Conservation (phyloP, 148 eudicot species). For the Rhododendron williamsianum region DNA sequence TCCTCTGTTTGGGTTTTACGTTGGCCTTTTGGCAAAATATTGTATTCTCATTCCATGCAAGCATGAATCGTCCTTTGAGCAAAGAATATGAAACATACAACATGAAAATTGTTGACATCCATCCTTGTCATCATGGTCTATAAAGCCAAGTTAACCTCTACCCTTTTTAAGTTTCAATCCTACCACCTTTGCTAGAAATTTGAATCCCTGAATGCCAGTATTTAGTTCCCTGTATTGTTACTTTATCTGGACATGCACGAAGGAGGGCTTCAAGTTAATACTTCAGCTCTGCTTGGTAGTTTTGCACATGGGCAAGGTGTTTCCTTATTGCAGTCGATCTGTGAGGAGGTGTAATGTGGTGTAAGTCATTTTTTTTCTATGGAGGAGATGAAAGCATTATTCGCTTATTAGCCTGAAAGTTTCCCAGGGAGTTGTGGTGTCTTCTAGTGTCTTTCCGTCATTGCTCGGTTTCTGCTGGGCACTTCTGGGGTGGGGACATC, state of each 20-base stretch:
- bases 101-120: not conserved
- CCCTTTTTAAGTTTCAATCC: not conserved
- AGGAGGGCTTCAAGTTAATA: not conserved
- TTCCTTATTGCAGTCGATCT: not conserved
- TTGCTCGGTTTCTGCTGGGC: not conserved
- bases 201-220: not conserved
- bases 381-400: not conserved
- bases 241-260: not conserved
- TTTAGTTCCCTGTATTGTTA: not conserved
- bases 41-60: not conserved
- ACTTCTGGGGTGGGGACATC: not conserved
- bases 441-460: not conserved
- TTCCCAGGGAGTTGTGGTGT: too few species aligned
- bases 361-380: not conserved
- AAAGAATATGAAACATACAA: not conserved
- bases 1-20: not conserved
- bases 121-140: constrained; percentile 1
- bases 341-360: not conserved
- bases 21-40: not conserved
- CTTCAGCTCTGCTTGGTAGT: not conserved
- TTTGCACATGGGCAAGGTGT: not conserved
- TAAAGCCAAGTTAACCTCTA: not conserved
- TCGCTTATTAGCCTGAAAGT: not conserved
- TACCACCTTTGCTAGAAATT: not conserved
- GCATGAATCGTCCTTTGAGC: not conserved